Evolutionary conservation across 768 basidiomycete species (phyloP).

Genomic region (Tulasnella sp.): DNA sequence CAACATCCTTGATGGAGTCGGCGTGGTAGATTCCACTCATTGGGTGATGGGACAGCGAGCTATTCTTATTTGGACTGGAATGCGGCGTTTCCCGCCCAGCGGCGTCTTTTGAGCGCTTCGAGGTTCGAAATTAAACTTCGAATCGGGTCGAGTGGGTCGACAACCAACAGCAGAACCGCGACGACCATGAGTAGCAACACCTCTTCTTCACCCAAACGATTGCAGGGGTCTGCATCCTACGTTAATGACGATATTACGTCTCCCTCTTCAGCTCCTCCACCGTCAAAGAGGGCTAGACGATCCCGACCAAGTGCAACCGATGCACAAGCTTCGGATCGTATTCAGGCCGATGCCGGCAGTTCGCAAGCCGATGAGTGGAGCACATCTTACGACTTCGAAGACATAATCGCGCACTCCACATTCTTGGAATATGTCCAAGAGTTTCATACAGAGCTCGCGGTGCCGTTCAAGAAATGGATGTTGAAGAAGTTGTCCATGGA

Average conservation of each 20-base stretch:
- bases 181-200: background rate
- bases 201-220: background rate
- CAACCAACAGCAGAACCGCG: constrained; percentile 1
- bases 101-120: too few relatives aligned
- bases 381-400: background rate
- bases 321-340: background rate
- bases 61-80: background rate
- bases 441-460: background rate
- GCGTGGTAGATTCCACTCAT: constrained; percentile 10
- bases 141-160: too few relatives aligned
- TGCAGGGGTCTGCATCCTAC: background rate
- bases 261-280: background rate
- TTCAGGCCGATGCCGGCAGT: background rate
- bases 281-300: background rate
- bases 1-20: constrained; percentile 59
- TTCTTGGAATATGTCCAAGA: background rate
- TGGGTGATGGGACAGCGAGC: background rate
- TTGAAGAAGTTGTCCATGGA: background rate
- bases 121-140: too few relatives aligned
- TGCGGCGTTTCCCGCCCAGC: background rate
- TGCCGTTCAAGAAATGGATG: background rate
- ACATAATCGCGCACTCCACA: background rate
- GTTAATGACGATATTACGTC: background rate
- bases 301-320: background rate
- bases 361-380: constrained; percentile 1